Percentiles rank a stretch among this genome's conserved stretches.
These are phyloP conservation scores for Gentiana dahurica DNA, from an alignment of 257 asterid species.

Conservation along the genomic window DNA sequence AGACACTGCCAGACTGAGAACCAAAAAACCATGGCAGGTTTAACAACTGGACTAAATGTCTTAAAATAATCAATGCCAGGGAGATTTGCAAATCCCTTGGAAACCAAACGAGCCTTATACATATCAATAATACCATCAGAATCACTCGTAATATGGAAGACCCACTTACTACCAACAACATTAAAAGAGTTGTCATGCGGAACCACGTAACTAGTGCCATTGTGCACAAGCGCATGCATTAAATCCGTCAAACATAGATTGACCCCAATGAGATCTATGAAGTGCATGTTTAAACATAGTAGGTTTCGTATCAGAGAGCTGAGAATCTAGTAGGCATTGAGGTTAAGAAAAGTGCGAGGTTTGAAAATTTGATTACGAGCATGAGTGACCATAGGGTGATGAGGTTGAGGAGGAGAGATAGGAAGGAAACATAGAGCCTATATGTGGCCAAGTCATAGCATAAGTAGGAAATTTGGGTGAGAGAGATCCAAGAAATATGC, in stretches of 20 bases:
- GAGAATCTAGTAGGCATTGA: too few species aligned
- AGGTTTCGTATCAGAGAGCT: neutral
- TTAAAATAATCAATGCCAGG: neutral
- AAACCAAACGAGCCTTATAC: slow-evolving; percentile 8
- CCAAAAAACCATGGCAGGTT: neutral
- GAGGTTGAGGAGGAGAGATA: neutral
- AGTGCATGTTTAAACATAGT: neutral
- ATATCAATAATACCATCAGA: slow-evolving; percentile 1
- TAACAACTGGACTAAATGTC: neutral
- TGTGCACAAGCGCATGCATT: neutral
- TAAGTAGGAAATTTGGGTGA: neutral
- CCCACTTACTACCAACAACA: neutral
- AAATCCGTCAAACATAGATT: neutral
- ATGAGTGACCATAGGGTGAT: too few species aligned
- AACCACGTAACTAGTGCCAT: neutral
- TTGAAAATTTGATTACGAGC: neutral
- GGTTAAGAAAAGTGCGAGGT: neutral
- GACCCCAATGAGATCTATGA: neutral
- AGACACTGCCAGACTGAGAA: neutral
- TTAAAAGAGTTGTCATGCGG: neutral
- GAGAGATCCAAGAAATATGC: neutral
- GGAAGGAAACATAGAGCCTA: neutral
- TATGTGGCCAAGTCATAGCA: neutral
- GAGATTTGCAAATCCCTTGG: neutral
- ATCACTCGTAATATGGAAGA: neutral